These are phyloP conservation scores for Cercospora janseana DNA, from an alignment of 2,329 filamentous ascomycete genomes.

Conservation along the genomic window DNA sequence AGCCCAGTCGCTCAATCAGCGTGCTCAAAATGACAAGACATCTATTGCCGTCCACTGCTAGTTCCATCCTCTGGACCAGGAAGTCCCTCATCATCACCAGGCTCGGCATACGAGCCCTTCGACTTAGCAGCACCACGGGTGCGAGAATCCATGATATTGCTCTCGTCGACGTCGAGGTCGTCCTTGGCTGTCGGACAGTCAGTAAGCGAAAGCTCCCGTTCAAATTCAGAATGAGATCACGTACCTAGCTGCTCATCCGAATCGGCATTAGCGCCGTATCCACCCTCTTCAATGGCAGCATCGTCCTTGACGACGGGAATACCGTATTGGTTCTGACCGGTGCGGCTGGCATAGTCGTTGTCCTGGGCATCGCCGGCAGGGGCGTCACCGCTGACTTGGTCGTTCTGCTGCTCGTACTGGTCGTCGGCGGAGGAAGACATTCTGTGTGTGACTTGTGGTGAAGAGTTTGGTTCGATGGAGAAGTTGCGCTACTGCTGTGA, in stretches of 20 bases:
- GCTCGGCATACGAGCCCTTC: constrained; percentile 49
- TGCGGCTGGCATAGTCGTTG: constrained; percentile 49
- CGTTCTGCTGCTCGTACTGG: constrained; percentile 22
- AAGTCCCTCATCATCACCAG: constrained; percentile 51
- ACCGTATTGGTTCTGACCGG: constrained; percentile 47
- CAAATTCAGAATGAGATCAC: background rate
- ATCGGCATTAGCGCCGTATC: constrained; percentile 40
- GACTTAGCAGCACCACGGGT: constrained; percentile 50
- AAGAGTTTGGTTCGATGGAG: background rate
- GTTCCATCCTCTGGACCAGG: constrained; percentile 31
- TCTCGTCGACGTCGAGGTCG: constrained; percentile 49
- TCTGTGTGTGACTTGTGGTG: background rate
- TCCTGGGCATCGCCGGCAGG: constrained; percentile 40
- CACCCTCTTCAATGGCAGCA: constrained; percentile 41
- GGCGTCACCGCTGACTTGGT: constrained; percentile 26
- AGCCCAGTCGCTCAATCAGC: too few species aligned
- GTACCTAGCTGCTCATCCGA: constrained; percentile 50
- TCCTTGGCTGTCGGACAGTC: constrained; percentile 41
- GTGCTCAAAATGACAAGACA: too few species aligned
- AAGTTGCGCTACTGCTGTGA: background rate
- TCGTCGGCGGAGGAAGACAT: constrained; percentile 24
- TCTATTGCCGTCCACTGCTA: constrained; percentile 13
- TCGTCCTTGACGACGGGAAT: constrained; percentile 51
- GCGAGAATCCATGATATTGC: constrained; percentile 49
- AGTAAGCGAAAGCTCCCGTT: background rate